These are phyloP conservation scores for Cucurbita moschata DNA, from an alignment of 306 rosid genomes.

Conservation along the genomic window DNA sequence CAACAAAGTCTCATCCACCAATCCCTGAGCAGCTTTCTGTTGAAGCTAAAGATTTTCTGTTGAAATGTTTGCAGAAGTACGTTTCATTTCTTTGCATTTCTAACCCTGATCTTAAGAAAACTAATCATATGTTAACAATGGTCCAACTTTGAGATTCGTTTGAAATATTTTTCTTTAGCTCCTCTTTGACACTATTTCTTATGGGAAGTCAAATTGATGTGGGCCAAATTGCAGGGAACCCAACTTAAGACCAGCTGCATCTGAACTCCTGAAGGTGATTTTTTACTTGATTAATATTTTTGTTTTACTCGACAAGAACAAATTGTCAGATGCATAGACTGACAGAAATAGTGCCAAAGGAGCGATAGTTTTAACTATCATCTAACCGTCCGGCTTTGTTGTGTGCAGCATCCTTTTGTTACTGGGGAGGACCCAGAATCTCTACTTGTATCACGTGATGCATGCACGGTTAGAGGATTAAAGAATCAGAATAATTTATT, in stretches of 20 bases:
- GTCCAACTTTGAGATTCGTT: neutral
- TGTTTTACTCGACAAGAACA: neutral
- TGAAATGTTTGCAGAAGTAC: constrained; percentile 88
- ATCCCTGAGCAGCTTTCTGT: constrained; percentile 82
- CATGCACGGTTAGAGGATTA: constrained; percentile 44
- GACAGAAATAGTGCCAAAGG: neutral
- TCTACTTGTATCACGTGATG: constrained; percentile 16
- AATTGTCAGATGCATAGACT: neutral
- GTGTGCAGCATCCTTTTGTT: constrained; percentile 85
- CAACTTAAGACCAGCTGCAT: constrained; percentile 55
- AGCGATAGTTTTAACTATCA: constrained; percentile 8
- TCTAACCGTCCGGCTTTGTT: constrained; percentile 15
- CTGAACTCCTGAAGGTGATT: constrained; percentile 84
- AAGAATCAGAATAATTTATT: constrained; percentile 9
- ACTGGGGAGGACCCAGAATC: constrained; percentile 40
- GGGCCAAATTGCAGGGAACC: constrained; percentile 71
- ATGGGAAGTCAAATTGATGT: neutral
- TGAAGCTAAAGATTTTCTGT: constrained; percentile 85
- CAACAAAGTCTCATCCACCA: constrained; percentile 97
- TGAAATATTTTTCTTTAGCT: neutral
- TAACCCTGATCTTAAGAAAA: neutral
- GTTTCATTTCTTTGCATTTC: constrained; percentile 7
- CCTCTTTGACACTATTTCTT: neutral
- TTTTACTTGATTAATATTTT: constrained; percentile 13
- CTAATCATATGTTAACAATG: neutral